Evolutionary conservation across 2,329 filamentous ascomycete species (phyloP).

Genomic region (Colletotrichum gloeosporioides): DNA sequence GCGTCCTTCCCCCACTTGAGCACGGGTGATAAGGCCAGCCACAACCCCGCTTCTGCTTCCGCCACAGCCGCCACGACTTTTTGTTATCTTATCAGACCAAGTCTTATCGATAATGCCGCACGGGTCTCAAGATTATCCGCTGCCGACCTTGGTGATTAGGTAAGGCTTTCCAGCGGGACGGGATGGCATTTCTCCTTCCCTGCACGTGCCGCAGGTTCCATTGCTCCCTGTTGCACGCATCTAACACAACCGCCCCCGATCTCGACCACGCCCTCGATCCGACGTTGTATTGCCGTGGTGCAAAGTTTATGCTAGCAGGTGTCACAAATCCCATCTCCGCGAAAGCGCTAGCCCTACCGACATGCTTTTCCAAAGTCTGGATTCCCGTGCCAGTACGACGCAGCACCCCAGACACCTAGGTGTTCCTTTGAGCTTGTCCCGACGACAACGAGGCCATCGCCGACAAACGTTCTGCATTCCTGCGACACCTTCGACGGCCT

Average conservation of each 20-base stretch:
- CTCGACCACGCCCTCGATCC: background rate
- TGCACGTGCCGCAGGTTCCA: background rate
- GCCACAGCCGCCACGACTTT: background rate
- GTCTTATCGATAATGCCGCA: background rate
- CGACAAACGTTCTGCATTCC: background rate
- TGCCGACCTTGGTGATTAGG: fast-evolving
- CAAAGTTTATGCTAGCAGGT: background rate
- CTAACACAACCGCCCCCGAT: background rate
- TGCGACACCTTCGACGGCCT: background rate
- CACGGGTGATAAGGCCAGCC: background rate
- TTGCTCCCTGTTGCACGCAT: background rate
- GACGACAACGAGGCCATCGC: background rate
- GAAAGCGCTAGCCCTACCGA: background rate
- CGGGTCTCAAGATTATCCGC: background rate
- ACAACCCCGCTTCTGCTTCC: background rate
- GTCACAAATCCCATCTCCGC: background rate
- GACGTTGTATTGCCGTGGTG: constrained; percentile 1
- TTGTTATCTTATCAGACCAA: fast-evolving
- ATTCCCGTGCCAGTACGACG: background rate
- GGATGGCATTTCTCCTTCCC: background rate
- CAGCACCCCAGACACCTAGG: background rate
- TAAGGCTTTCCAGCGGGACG: background rate
- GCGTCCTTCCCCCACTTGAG: background rate
- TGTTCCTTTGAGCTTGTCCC: background rate
- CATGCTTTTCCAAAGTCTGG: background rate